A percentile compares a stretch with the other conserved stretches of the same genome.
phyloP scores from a whole-genome alignment of 1,284 basidiomycete genomes.

The Sparassis latifolia region DNA sequence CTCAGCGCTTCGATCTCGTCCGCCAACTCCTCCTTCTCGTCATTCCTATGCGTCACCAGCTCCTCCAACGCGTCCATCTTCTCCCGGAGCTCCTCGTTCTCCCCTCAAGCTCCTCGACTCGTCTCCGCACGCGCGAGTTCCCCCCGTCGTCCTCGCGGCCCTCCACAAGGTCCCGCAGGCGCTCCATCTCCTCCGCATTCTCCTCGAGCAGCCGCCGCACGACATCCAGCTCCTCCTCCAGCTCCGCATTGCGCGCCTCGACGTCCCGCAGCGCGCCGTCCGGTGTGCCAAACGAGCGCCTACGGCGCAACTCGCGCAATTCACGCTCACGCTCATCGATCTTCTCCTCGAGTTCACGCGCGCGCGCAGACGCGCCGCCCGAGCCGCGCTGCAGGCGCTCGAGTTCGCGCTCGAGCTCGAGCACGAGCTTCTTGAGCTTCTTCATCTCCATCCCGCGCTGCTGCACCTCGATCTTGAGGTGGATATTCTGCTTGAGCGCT shows the following conservation, averaged over 20 bases:
- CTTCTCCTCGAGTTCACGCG: slow-evolving; percentile 64
- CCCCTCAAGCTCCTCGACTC: slow-evolving; percentile 55
- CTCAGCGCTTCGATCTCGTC: slow-evolving; percentile 58
- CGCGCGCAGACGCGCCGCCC: slow-evolving; percentile 38
- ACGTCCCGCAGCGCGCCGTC: slow-evolving; percentile 47
- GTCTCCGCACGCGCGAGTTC: slow-evolving; percentile 34
- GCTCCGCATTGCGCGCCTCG: slow-evolving; percentile 54
- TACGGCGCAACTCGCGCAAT: slow-evolving; percentile 53
- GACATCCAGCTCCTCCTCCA: slow-evolving; percentile 68
- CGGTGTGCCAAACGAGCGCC: slow-evolving; percentile 28
- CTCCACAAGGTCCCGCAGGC: slow-evolving; percentile 58
- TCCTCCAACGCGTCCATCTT: slow-evolving; percentile 57
- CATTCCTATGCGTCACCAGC: slow-evolving; percentile 48
- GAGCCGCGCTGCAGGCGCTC: slow-evolving; percentile 60
- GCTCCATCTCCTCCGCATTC: slow-evolving; percentile 69
- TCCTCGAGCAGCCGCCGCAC: slow-evolving; percentile 65
- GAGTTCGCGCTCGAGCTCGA: slow-evolving; percentile 78
- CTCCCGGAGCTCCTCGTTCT: slow-evolving; percentile 55
- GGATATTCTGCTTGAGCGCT: slow-evolving; percentile 89
- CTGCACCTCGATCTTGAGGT: slow-evolving; percentile 90
- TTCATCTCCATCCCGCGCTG: slow-evolving; percentile 90
- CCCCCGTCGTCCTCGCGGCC: slow-evolving; percentile 37
- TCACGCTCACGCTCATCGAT: slow-evolving; percentile 65
- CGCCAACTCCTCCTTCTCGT: slow-evolving; percentile 65
- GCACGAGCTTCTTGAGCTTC: slow-evolving; percentile 82